Evolutionary conservation across 2,329 filamentous ascomycete species (phyloP).

Genomic region (Colletotrichum destructivum): DNA sequence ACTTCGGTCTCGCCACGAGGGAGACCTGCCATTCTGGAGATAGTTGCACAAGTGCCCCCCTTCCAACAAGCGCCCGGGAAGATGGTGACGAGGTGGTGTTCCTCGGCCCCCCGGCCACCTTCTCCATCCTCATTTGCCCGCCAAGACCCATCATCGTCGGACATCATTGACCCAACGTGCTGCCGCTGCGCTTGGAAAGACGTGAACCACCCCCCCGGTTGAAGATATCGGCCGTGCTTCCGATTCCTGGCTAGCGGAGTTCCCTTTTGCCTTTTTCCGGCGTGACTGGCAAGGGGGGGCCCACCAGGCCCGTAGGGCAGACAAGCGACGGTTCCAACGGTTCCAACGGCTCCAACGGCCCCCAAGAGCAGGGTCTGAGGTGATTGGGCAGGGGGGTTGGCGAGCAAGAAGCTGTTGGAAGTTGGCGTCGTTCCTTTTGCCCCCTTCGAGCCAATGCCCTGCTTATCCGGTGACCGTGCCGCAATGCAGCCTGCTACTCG

Average conservation of each 20-base stretch:
- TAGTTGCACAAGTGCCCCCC: too few relatives aligned
- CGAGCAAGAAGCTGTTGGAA: neutral
- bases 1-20: neutral
- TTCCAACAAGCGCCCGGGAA: neutral
- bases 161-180: neutral
- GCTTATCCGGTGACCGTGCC: neutral
- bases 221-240: neutral
- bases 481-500: neutral
- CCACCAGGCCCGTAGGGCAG: neutral
- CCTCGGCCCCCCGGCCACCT: neutral
- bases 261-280: neutral
- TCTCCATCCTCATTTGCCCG: neutral
- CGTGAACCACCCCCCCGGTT: neutral
- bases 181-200: too few relatives aligned
- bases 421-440: neutral
- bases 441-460: too few relatives aligned
- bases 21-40: neutral
- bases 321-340: neutral
- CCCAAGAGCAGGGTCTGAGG: neutral
- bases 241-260: neutral
- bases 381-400: neutral
- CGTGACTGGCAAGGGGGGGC: neutral
- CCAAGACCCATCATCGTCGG: neutral
- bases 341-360: neutral
- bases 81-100: neutral